Percentiles rank a stretch among this genome's conserved stretches.
phyloP scores from a whole-genome alignment of 345 rosid genomes.

The Eucalyptus erythrocorys region DNA sequence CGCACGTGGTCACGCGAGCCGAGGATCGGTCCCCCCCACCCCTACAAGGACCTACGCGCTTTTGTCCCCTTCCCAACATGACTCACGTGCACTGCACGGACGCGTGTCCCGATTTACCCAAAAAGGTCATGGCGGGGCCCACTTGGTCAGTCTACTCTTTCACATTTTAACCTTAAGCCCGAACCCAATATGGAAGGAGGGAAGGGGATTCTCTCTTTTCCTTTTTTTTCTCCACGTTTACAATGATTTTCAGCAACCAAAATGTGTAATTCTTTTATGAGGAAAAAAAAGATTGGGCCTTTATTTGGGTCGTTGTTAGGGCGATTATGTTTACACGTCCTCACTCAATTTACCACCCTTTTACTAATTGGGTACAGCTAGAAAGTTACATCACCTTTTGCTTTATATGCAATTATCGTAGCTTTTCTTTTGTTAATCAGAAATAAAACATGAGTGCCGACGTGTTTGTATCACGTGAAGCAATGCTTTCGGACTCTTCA shows the following conservation, averaged over 20 bases:
- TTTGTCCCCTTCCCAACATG: not conserved
- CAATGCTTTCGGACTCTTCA: rapidly evolving
- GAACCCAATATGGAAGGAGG: not conserved
- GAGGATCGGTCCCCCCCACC: not conserved
- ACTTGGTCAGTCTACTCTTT: not conserved
- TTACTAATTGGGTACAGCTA: not conserved
- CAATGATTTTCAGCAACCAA: not conserved
- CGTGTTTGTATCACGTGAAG: rapidly evolving
- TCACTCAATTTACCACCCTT: not conserved
- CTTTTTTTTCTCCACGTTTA: not conserved
- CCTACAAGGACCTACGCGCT: not conserved
- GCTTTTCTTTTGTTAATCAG: not conserved
- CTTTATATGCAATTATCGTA: not conserved
- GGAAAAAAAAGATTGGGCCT: not conserved
- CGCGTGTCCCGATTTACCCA: not conserved
- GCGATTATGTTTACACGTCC: not conserved
- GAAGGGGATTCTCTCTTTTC: not conserved
- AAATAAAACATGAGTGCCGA: rapidly evolving
- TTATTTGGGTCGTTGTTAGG: not conserved
- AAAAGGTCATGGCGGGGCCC: not conserved
- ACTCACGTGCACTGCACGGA: not conserved
- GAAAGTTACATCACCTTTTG: not conserved
- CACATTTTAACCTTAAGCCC: not conserved
- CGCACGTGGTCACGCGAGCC: not conserved
- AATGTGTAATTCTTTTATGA: not conserved